These are phyloP conservation scores for Raddia guianensis DNA, from an alignment of 176 grass and related monocot genomes.

Conservation along the genomic window DNA sequence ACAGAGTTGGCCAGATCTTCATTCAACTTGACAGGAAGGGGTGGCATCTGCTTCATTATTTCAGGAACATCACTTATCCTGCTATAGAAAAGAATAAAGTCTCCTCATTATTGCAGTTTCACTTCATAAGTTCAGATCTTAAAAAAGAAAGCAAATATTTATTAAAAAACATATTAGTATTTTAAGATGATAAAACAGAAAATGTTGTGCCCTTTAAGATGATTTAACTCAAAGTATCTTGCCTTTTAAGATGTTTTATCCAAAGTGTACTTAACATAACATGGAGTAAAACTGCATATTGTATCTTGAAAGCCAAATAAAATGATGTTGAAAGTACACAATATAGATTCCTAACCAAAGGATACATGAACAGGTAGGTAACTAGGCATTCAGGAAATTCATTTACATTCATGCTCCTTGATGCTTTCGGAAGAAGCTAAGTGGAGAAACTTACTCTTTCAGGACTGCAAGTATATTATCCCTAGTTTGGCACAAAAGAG, in stretches of 20 bases:
- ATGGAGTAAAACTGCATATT: not conserved
- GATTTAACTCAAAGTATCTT: not conserved
- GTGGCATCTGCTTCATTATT: slow-evolving; percentile 96
- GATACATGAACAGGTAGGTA: not conserved
- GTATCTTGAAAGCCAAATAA: not conserved
- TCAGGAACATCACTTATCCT: slow-evolving; percentile 77
- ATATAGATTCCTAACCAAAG: not conserved
- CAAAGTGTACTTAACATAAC: not conserved
- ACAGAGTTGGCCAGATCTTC: slow-evolving; percentile 78
- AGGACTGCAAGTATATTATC: slow-evolving; percentile 68
- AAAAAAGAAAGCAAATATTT: not conserved
- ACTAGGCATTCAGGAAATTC: not conserved
- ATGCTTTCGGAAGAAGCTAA: not conserved
- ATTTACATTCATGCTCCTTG: not conserved
- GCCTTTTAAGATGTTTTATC: not conserved
- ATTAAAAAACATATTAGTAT: not conserved
- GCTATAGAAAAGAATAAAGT: slow-evolving; percentile 32
- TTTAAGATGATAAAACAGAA: not conserved
- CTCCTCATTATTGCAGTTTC: not conserved
- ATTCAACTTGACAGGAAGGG: slow-evolving; percentile 79
- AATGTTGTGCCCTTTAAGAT: not conserved
- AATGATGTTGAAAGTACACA: not conserved
- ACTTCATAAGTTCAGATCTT: not conserved
- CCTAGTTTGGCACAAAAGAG: slow-evolving; percentile 65
- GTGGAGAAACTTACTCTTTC: slow-evolving; percentile 59